Percentiles rank a stretch among this genome's conserved stretches.
phyloP scores from a whole-genome alignment of 1,284 basidiomycete genomes.

The Tremellales sp. region DNA sequence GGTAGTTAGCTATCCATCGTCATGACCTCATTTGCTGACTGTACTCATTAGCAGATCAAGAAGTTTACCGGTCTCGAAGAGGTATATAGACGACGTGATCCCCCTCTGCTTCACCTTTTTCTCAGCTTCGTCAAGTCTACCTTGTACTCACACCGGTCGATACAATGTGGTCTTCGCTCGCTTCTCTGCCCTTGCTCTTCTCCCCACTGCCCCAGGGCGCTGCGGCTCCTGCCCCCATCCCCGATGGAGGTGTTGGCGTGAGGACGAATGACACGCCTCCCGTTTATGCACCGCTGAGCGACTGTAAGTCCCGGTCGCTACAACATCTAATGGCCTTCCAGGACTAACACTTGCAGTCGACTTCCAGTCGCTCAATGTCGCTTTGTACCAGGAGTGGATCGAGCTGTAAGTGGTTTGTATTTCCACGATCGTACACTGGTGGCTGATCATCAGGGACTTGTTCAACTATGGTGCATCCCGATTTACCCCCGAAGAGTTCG shows the following conservation, averaged over 20 bases:
- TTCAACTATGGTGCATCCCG: constrained; percentile 59
- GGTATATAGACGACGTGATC: no score
- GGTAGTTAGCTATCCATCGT: no score
- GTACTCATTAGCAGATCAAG: no score
- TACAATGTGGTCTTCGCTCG: not conserved
- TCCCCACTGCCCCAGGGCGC: not conserved
- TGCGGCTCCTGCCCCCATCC: constrained; percentile 35
- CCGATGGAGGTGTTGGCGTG: constrained; percentile 49
- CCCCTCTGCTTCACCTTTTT: no score
- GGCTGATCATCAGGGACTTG: no score
- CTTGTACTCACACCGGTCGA: no score
- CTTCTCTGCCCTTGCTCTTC: not conserved
- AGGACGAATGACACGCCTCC: constrained; percentile 51
- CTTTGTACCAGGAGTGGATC: constrained; percentile 59
- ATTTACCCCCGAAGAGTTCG: constrained; percentile 59
- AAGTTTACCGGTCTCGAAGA: no score
- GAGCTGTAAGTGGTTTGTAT: constrained; percentile 22
- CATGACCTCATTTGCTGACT: no score
- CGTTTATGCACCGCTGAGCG: constrained; percentile 53
- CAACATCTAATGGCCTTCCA: no score
- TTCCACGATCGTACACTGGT: constrained; percentile 2
- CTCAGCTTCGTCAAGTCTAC: no score
- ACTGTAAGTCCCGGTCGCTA: constrained; percentile 42
- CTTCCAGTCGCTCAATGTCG: constrained; percentile 59
- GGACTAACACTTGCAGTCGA: constrained; percentile 49